Base-by-base conservation (phyloP, 1,139 yeast species). In the Debaryomyces psychrophilus region DNA sequence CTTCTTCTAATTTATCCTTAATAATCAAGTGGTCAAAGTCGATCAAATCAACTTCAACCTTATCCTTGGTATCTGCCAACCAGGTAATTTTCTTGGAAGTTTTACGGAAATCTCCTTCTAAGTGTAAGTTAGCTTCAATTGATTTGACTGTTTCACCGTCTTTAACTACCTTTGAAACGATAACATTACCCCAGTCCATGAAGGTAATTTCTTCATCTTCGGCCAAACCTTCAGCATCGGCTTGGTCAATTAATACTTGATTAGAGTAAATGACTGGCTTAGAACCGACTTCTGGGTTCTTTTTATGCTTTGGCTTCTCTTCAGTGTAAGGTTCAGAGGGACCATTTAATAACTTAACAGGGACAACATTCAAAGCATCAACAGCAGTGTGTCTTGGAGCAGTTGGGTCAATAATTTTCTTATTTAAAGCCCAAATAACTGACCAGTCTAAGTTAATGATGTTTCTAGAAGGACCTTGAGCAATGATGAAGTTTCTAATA, bases 101-200 rank as follows among this genome's bases (percentile, higher is more conserved):
- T 76, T 88, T 89, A 71, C 87, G 86, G 85, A 89, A 90, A 67
- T 90, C 97, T 68, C 97, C 97, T 54, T 87, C 96, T 65, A 90
- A 77, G 68, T 90, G 85, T 59, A 90, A 76, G 61, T 82, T 84
- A 53, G 88, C 96, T 50, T 82, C 85, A 52, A 90, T 71, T 4
- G 81, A 70, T 44, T 73, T 73, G 45, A 85, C 85, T 26, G 73
- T 58, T 40, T 72, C 78, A 45, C 76, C 79, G 53, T 76, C 83
- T 66, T 79, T 83, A 64, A 71, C 69, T 60, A 89, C 78, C 69
- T 82, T 82, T 58, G 85, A 79, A 54, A 89, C 73, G 56, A 90
- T 85, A 46, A 83, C 87, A 62, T 90, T 90, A 77, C 97, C 97
- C 97, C 97, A 90, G 73, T 90, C 97, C 97, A 90, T 90, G 60